phyloP scores from a whole-genome alignment of 2,329 filamentous ascomycete species.

The Colletotrichum godetiae region DNA sequence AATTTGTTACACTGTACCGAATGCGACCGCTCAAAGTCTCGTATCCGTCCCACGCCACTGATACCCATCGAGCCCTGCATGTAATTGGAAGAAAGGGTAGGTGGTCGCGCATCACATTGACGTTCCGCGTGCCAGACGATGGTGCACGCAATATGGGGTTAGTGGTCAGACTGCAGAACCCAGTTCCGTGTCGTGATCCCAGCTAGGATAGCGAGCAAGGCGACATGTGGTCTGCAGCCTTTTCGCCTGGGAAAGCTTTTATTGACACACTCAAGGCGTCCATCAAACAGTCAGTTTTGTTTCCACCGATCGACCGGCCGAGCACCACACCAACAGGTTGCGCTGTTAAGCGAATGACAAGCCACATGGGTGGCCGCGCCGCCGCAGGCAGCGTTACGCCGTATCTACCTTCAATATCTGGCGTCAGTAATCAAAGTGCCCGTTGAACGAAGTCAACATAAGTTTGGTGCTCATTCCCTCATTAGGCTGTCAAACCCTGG shows the following conservation, averaged over 20 bases:
- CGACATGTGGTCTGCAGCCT: slow-evolving; percentile 2
- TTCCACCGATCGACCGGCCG: slow-evolving; percentile 11
- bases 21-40: not conserved
- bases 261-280: slow-evolving; percentile 9
- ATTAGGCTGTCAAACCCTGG: not conserved
- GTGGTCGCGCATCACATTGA: not conserved
- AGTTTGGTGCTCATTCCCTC: not conserved
- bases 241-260: not conserved
- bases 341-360: slow-evolving; percentile 13
- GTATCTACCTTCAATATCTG: not conserved
- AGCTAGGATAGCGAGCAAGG: not conserved
- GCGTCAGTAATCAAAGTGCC: not conserved
- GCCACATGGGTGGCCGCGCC: slow-evolving; percentile 21
- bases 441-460: not conserved
- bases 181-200: not conserved
- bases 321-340: not conserved
- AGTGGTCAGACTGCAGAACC: slow-evolving; percentile 10
- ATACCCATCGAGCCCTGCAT: not conserved
- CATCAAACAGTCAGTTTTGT: not conserved
- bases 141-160: slow-evolving; percentile 17
- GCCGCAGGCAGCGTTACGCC: slow-evolving; percentile 17
- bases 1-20: not conserved
- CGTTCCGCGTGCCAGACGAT: not conserved
- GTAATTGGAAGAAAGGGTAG: not conserved
- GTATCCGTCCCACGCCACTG: slow-evolving; percentile 1